Evolutionary conservation across 495 filamentous ascomycete species (phyloP).

Genomic region (Neurospora sp.): DNA sequence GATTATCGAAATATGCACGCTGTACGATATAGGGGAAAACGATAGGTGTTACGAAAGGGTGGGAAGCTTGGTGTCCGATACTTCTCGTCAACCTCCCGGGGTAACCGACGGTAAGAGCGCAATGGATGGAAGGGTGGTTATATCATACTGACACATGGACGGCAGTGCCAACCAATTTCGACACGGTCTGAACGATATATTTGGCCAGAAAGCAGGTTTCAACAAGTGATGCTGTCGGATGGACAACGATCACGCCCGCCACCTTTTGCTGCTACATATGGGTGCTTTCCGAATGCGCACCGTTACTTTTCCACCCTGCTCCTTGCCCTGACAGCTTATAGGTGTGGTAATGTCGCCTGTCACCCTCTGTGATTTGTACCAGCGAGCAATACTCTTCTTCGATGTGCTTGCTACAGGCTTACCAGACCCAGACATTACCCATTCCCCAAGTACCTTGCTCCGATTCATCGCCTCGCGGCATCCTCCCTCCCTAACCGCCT

Average conservation of each 20-base stretch:
- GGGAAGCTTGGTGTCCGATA: not conserved
- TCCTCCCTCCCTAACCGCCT: slow-evolving; percentile 48
- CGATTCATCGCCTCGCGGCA: not conserved
- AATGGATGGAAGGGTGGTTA: not conserved
- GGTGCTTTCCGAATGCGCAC: not conserved
- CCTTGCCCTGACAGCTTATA: not conserved
- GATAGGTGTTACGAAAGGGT: not conserved
- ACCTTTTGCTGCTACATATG: not conserved
- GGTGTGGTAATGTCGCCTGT: not conserved
- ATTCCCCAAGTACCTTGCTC: not conserved
- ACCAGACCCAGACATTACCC: not conserved
- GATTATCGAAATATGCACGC: not conserved
- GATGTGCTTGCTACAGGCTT: not conserved
- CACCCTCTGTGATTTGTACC: not conserved
- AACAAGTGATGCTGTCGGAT: not conserved
- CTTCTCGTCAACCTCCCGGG: not conserved
- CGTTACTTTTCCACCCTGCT: not conserved
- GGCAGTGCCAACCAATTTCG: not conserved
- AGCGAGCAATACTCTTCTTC: not conserved
- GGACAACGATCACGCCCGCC: not conserved
- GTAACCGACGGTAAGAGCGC: not conserved
- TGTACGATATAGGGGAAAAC: not conserved
- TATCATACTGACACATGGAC: not conserved
- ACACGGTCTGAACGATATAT: not conserved
- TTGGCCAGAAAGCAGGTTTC: not conserved